These are phyloP conservation scores for Kuraishia borneana DNA, from an alignment of 805 yeast genomes.

Conservation along the genomic window DNA sequence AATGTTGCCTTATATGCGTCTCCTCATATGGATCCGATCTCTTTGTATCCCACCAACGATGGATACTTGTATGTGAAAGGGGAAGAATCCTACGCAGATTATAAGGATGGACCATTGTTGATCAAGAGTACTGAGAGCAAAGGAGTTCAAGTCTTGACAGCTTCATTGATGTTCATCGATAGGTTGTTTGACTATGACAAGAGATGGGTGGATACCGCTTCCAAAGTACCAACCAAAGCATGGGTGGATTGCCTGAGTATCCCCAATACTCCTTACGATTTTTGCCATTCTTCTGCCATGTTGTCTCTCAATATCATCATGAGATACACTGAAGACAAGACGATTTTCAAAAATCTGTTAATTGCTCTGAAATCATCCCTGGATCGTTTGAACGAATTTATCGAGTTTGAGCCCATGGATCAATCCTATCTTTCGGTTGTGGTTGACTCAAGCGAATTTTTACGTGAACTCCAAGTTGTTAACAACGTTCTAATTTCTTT, in stretches of 20 bases:
- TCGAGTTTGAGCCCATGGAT: not conserved
- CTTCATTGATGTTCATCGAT: slow-evolving; percentile 36
- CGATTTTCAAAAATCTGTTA: no score
- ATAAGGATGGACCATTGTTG: not conserved
- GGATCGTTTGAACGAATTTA: not conserved
- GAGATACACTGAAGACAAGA: no score
- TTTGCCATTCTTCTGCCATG: slow-evolving; percentile 40
- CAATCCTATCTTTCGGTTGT: not conserved
- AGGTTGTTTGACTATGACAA: slow-evolving; percentile 42
- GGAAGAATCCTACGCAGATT: not conserved
- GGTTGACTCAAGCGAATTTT: not conserved
- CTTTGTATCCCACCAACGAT: slow-evolving; percentile 20
- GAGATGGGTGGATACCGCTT: slow-evolving; percentile 30
- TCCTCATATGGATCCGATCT: not conserved
- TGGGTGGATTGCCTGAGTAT: slow-evolving; percentile 39
- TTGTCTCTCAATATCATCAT: slow-evolving; percentile 42
- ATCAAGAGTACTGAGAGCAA: slow-evolving; percentile 38
- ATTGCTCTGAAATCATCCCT: slow-evolving; percentile 24
- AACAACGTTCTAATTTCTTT: not conserved
- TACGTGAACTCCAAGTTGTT: not conserved
- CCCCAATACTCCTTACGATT: slow-evolving; percentile 52
- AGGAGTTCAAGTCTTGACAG: slow-evolving; percentile 36
- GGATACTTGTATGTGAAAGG: slow-evolving; percentile 10
- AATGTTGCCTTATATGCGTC: slow-evolving; percentile 27
- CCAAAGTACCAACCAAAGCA: slow-evolving; percentile 25